phyloP scores from a whole-genome alignment of 192 early-diverging fungal genomes.

The Podila horticola region DNA sequence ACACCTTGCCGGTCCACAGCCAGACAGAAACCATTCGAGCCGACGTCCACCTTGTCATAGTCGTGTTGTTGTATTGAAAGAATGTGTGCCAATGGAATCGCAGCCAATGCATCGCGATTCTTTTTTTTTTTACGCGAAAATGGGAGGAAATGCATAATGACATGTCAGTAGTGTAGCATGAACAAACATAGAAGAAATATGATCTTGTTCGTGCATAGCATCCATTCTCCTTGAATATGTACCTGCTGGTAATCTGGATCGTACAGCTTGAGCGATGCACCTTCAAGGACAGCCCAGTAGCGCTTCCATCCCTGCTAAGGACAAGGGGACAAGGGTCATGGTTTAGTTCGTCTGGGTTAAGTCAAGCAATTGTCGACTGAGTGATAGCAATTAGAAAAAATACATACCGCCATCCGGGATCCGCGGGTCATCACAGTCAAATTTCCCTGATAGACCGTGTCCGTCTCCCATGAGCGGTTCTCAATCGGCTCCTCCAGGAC shows the following conservation, averaged over 20 bases:
- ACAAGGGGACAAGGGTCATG: background rate
- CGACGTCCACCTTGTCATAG: conserved; percentile 40
- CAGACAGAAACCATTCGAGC: conserved; percentile 23
- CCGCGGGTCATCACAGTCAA: conserved; percentile 43
- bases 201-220: background rate
- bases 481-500: conserved; percentile 41
- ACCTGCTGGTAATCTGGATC: conserved; percentile 44
- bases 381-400: background rate
- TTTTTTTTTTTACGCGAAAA: background rate
- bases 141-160: background rate
- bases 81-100: conserved; percentile 20
- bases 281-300: conserved; percentile 43
- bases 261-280: conserved; percentile 36
- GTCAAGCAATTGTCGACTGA: background rate
- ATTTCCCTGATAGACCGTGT: conserved; percentile 19
- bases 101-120: conserved; percentile 37
- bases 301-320: conserved; percentile 28
- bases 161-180: background rate
- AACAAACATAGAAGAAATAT: conserved; percentile 3
- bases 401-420: conserved; percentile 16
- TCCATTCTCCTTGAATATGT: background rate
- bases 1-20: conserved; percentile 4
- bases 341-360: background rate
- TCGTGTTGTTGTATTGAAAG: conserved; percentile 31
- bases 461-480: conserved; percentile 40